Evolutionary conservation across 352 stramenopile species (phyloP).

Genomic region (Phytophthora lateralis): DNA sequence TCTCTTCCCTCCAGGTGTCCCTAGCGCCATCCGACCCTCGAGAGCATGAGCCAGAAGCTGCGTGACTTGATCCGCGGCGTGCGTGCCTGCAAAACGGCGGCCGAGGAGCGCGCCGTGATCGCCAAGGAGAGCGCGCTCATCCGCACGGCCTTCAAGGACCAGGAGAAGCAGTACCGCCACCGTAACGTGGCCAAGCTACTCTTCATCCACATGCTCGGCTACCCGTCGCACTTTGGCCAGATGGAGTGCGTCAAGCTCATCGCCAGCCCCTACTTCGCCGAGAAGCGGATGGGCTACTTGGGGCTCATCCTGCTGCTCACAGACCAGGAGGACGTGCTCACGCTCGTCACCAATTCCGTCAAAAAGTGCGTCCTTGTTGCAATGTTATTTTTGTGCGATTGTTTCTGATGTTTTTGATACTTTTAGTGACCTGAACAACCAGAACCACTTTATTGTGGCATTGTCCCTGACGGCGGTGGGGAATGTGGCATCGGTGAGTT

Average conservation of each 20-base stretch:
- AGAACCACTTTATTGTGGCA: conserved; percentile 95
- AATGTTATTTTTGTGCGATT: conserved; percentile 5
- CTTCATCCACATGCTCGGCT: conserved; percentile 99
- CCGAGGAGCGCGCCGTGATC: conserved; percentile 98
- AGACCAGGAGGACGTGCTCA: conserved; percentile 99
- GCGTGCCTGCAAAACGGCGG: conserved; percentile 98
- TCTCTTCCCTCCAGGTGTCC: neutral
- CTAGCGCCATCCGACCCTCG: too few relatives aligned
- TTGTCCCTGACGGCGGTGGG: conserved; percentile 97
- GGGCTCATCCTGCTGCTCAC: conserved; percentile 97
- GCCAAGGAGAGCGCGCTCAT: conserved; percentile 99
- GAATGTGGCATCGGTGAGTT: conserved; percentile 95
- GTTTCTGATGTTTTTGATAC: neutral
- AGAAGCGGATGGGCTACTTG: conserved; percentile 99
- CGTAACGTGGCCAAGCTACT: conserved; percentile 99
- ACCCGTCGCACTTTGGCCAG: conserved; percentile 99
- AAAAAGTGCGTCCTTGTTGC: conserved; percentile 87
- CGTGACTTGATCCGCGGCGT: conserved; percentile 98
- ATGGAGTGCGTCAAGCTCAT: conserved; percentile 99
- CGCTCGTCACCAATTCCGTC: conserved; percentile 99
- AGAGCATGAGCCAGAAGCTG: conserved; percentile 96
- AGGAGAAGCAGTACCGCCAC: conserved; percentile 96
- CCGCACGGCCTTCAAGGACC: conserved; percentile 98
- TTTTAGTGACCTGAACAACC: conserved; percentile 92
- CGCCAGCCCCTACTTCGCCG: conserved; percentile 97